Evolutionary conservation across 2,329 filamentous ascomycete species (phyloP).

Genomic region (Xylariomycetidae sp.): DNA sequence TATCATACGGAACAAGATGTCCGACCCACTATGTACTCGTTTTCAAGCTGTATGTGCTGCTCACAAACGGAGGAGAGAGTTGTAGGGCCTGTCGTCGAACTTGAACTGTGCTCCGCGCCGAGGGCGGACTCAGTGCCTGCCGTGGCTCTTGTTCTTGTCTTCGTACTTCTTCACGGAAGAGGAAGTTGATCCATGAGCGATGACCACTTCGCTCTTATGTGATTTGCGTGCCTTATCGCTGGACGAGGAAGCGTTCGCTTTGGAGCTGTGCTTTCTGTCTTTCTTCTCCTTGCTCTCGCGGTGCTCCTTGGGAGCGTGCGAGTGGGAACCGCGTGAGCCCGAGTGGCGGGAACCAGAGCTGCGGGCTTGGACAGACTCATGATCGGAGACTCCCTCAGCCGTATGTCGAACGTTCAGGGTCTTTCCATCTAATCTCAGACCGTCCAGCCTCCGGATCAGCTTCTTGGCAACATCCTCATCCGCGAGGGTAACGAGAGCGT

Average conservation of each 20-base stretch:
- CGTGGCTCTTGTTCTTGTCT: constrained; percentile 7
- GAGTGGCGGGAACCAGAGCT: constrained; percentile 6
- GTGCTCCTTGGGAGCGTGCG: constrained; percentile 11
- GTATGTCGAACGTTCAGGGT: constrained; percentile 19
- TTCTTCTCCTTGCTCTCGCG: constrained; percentile 17
- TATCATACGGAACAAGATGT: too few species aligned
- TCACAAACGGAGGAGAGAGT: too few species aligned
- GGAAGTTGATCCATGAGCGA: constrained; percentile 20
- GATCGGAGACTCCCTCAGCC: constrained; percentile 23
- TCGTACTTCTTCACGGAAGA: constrained; percentile 6
- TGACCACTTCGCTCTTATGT: constrained; percentile 18
- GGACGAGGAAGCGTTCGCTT: constrained; percentile 6
- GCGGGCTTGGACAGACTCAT: constrained; percentile 9
- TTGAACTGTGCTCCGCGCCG: too few species aligned
- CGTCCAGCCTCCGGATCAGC: constrained; percentile 20
- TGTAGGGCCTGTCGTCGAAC: too few species aligned
- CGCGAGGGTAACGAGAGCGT: constrained; percentile 21
- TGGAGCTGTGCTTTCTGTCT: constrained; percentile 18
- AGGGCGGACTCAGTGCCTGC: constrained; percentile 5
- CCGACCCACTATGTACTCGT: too few species aligned
- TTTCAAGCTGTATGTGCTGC: too few species aligned
- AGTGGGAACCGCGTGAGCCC: too few species aligned
- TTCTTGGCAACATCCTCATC: constrained; percentile 22
- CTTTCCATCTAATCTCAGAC: constrained; percentile 19
- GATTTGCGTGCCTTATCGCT: constrained; percentile 17